These are phyloP conservation scores for Vicia sativa DNA, from an alignment of 306 rosid genomes.

Conservation along the genomic window DNA sequence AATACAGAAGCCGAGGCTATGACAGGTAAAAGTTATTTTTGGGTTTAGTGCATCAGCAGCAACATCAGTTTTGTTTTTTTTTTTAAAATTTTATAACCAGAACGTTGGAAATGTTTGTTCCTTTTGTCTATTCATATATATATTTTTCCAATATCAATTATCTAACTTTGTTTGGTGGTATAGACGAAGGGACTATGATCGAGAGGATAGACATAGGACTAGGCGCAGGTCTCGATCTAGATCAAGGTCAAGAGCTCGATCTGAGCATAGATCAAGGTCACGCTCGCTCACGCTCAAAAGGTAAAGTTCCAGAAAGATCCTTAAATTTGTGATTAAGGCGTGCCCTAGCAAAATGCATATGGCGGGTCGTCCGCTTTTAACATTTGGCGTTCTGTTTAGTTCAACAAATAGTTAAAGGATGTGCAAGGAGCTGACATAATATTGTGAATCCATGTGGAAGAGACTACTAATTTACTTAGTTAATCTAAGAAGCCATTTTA, in stretches of 20 bases:
- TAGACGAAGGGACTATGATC: constrained; percentile 85
- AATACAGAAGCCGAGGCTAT: constrained; percentile 60
- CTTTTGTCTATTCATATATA: background rate
- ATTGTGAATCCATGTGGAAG: constrained; percentile 22
- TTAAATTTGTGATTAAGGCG: constrained; percentile 4
- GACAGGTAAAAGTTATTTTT: constrained; percentile 62
- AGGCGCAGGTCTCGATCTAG: constrained; percentile 71
- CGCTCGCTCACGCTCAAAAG: constrained; percentile 98
- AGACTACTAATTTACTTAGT: background rate
- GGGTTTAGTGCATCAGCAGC: constrained; percentile 2
- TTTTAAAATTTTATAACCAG: background rate
- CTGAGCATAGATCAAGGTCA: constrained; percentile 82
- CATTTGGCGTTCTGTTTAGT: background rate
- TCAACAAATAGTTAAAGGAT: constrained; percentile 21
- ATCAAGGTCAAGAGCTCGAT: constrained; percentile 59
- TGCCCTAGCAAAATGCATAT: constrained; percentile 8
- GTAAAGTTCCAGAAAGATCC: constrained; percentile 41
- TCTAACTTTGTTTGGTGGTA: constrained; percentile 25
- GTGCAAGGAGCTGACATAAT: background rate
- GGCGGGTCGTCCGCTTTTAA: background rate
- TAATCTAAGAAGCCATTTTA: background rate
- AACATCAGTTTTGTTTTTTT: background rate
- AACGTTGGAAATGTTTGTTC: background rate
- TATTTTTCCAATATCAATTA: constrained; percentile 1
- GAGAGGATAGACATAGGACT: constrained; percentile 72